These are phyloP conservation scores for Trametes sp. DNA, from an alignment of 1,284 basidiomycete genomes.

Conservation along the genomic window DNA sequence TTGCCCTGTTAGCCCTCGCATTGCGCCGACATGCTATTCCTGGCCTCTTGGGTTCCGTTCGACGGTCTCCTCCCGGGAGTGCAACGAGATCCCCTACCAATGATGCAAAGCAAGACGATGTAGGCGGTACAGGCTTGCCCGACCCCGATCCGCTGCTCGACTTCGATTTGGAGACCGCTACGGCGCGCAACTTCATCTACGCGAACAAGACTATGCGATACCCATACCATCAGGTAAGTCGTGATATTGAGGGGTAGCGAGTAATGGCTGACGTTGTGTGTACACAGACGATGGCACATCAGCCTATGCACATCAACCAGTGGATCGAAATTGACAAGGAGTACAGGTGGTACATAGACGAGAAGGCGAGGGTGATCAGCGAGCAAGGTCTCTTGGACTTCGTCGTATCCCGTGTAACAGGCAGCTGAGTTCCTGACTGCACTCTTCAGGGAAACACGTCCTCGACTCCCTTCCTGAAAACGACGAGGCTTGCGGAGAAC, in stretches of 20 bases:
- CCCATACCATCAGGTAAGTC: constrained; percentile 44
- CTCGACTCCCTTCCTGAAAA: constrained; percentile 50
- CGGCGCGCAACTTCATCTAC: constrained; percentile 46
- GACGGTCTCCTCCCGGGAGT: not conserved
- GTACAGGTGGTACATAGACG: constrained; percentile 47
- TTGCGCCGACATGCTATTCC: not conserved
- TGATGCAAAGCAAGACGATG: not conserved
- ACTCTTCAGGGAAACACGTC: constrained; percentile 42
- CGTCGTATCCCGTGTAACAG: not conserved
- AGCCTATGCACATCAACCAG: constrained; percentile 49
- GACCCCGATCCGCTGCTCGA: constrained; percentile 44
- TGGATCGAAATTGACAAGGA: constrained; percentile 54
- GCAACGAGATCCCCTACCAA: not conserved
- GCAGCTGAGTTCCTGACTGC: constrained; percentile 1
- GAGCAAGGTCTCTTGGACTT: constrained; percentile 38
- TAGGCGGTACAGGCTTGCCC: not conserved
- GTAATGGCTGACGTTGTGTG: not conserved
- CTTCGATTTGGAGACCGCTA: constrained; percentile 41
- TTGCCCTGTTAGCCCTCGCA: not conserved
- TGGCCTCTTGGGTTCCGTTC: too few species aligned
- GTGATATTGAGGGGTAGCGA: not conserved
- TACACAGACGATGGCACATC: constrained; percentile 47
- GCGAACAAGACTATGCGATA: constrained; percentile 47
- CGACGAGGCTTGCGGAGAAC: constrained; percentile 47
- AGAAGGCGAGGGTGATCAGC: constrained; percentile 47